Evolutionary conservation across 2,329 filamentous ascomycete species (phyloP), one percentile per base, ranked within the genome.

Genomic region (Talaromyces sp.): DNA sequence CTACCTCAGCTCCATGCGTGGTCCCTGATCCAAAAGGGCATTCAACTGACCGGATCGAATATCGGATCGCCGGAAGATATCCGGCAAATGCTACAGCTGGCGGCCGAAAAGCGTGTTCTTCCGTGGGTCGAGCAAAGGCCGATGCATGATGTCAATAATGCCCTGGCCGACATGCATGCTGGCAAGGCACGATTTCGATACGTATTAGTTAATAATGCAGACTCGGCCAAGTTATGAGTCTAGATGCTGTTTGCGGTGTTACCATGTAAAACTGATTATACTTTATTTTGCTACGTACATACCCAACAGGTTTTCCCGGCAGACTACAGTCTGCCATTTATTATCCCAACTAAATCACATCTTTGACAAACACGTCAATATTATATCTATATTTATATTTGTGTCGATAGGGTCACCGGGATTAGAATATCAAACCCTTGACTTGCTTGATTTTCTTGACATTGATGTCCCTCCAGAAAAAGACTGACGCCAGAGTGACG

Each of bases 11-110:
- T 90, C 66, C 80, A 77, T 65, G 84, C 83, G 6, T 86, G 84
- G 67, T 76, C 82, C 3, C 74, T 91, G 61, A 85, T 90, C 56
- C 73, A 71, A 52, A 87, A 86, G 68, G 81, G 83, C 4, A 70
- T 81, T 44, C 82, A 79, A 68, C 70, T 87, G 27, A 81, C 78
- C 1, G 85, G 84, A 5, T 79, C 75, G 5, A 73, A 70, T 65
- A 78, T 80, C 64, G 79, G 79, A 5, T 74, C 73, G 0, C 74
- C 75, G 0, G 68, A 70, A n/a, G 75, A 80, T 69, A 79, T 81
- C 58, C 64, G 73, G 31, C 66, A 72, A 59, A 81, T 81, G 79
- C 67, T 81, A 65, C 59, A 72, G 56, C 62, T 81, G 55, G 76
- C 76, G 4, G 78, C 72, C 16, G 69, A 78, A 65, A 78, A 78